Evolutionary conservation across 495 filamentous ascomycete species (phyloP), one percentile per base, ranked within the genome.

Genomic region (Trichocladium uniseriatum): DNA sequence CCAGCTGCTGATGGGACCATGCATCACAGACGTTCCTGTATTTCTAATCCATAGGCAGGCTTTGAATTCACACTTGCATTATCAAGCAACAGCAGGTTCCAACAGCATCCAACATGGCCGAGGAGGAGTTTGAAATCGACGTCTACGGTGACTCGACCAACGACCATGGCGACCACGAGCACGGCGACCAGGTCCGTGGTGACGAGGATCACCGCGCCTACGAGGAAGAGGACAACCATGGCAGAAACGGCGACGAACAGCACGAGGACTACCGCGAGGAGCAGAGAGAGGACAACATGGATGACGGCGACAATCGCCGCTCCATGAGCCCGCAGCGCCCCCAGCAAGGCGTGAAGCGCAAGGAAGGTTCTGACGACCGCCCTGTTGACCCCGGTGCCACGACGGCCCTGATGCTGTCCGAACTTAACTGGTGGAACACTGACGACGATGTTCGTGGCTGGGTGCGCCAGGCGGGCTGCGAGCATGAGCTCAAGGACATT

Each of bases 61-160:
- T 38, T 21, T 49, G 39, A 60, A 63, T 58, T 54, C 55, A 61
- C 35, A 59, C 28, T 45, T 58, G 36, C 47, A 35, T 55, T 57
- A 28, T 19, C 49, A 53, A 44, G 18, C 27, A 22, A 9, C 47
- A 19, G 42, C 31, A 11, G 31, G 3, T 9, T 19, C 28, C 19
- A 36, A 50, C 21, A 16, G 14, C 38, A 27, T 32, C 20, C 49
- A 59, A 6, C 39, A 69, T 69, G 66, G 63, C 64, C 54, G 92
- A 97, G 66, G 89, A 92, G 68, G 89, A 94, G 61, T 97, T 96
- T 76, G 92, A 97, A 65, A 94, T 96, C 76, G 94, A 97, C 66
- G 89, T 96, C 69, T 96, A 95, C 65, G 91, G 88, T 53, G 90
- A 96, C 63, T 81, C 85, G 42, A 75, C 74, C 54, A 65, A 61